Percentiles rank a stretch among this genome's conserved stretches.
phyloP scores from a whole-genome alignment of 2,329 filamentous ascomycete genomes.

The Dryadomyces sulphureus region DNA sequence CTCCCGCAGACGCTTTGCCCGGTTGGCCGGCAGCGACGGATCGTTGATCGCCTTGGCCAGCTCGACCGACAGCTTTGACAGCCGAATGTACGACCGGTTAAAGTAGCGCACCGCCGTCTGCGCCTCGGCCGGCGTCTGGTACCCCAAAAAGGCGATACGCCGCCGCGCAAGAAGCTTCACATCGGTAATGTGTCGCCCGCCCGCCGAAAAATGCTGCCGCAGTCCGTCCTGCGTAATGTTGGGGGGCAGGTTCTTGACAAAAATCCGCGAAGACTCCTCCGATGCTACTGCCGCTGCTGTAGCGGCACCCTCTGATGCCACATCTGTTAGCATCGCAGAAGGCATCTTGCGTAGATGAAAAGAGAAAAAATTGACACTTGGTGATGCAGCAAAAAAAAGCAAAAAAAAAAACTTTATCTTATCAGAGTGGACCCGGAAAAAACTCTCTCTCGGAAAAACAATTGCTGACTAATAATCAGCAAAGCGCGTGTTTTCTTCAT shows the following conservation, averaged over 20 bases:
- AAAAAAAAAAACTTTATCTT: conserved; percentile 11
- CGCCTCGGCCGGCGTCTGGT: conserved; percentile 70
- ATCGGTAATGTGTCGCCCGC: conserved; percentile 69
- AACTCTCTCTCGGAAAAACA: background rate
- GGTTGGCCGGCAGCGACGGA: conserved; percentile 19
- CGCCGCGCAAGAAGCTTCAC: conserved; percentile 80
- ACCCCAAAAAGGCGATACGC: conserved; percentile 91
- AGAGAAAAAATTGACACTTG: background rate
- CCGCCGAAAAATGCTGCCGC: conserved; percentile 68
- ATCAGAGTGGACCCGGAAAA: conserved; percentile 6
- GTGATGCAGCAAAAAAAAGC: background rate
- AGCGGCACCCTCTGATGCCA: background rate
- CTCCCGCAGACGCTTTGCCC: conserved; percentile 7
- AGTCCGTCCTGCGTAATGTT: conserved; percentile 75
- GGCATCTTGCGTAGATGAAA: background rate
- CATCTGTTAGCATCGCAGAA: background rate
- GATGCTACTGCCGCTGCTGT: background rate
- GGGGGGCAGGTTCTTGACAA: conserved; percentile 75
- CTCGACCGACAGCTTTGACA: conserved; percentile 88
- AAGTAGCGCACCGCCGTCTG: conserved; percentile 82
- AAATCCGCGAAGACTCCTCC: conserved; percentile 48
- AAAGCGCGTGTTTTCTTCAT: background rate
- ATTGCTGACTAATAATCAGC: background rate
- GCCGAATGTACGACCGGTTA: conserved; percentile 86
- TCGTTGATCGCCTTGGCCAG: conserved; percentile 55